Percentiles rank a stretch among this genome's conserved stretches.
These are phyloP conservation scores for Cornus controversa DNA, from an alignment of 148 eudicot species.

Conservation along the genomic window DNA sequence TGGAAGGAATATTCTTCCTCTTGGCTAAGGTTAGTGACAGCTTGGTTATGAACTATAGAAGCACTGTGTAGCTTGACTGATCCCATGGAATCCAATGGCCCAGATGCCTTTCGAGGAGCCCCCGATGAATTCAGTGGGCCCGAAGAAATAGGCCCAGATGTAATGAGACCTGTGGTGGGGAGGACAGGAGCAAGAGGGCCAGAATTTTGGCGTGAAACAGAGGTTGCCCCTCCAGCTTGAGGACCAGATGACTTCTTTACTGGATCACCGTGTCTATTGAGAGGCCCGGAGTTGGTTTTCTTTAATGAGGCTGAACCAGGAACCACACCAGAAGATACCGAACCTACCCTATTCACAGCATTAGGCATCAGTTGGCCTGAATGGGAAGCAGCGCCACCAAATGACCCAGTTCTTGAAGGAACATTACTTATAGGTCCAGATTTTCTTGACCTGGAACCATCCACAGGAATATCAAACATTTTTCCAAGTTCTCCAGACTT, in stretches of 20 bases:
- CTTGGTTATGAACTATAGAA: conserved; percentile 67
- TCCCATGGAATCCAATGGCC: conserved; percentile 55
- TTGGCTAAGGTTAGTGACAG: conserved; percentile 67
- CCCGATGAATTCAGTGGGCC: conserved; percentile 78
- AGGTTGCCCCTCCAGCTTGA: conserved; percentile 40
- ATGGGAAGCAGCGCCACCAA: conserved; percentile 69
- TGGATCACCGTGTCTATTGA: conserved; percentile 85
- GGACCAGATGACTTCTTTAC: conserved; percentile 83
- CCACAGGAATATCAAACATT: conserved; percentile 76
- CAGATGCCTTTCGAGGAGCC: conserved; percentile 78
- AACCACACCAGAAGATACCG: conserved; percentile 36
- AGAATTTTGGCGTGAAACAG: conserved; percentile 68
- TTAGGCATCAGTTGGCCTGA: conserved; percentile 55
- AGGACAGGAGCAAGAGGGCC: conserved; percentile 80
- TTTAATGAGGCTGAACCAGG: conserved; percentile 58
- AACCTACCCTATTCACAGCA: conserved; percentile 47
- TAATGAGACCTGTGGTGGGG: conserved; percentile 80
- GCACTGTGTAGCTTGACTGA: conserved; percentile 50
- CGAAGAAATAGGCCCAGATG: conserved; percentile 77
- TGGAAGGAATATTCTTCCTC: conserved; percentile 68
- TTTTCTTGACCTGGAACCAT: conserved; percentile 71
- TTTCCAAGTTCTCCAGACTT: conserved; percentile 89
- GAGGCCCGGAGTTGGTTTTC: conserved; percentile 83
- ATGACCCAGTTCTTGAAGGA: conserved; percentile 77
- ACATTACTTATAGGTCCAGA: conserved; percentile 73